phyloP scores from a whole-genome alignment of 768 basidiomycete genomes.

The Strobilomyces dryophilus region DNA sequence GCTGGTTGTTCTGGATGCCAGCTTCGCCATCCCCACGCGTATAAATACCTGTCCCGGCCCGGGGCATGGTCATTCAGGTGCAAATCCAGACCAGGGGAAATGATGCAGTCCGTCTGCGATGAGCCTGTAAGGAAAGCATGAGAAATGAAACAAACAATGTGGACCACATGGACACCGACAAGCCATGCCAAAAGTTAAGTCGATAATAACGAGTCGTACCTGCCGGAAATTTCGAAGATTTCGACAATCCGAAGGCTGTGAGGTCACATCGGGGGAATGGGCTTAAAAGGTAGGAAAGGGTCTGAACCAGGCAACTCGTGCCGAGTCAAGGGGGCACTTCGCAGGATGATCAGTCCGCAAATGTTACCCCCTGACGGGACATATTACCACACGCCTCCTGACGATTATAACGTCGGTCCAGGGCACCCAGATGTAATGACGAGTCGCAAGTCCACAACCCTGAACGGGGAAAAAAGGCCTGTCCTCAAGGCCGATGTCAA shows the following conservation, averaged over 20 bases:
- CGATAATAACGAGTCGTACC: constrained; percentile 4
- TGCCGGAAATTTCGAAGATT: constrained; percentile 10
- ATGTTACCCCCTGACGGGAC: background rate
- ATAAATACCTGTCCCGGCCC: constrained; percentile 22
- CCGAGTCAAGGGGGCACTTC: background rate
- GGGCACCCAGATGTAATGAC: background rate
- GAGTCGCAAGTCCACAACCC: constrained; percentile 1
- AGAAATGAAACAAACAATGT: constrained; percentile 15
- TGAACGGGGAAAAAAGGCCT: constrained; percentile 1
- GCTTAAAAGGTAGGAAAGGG: background rate
- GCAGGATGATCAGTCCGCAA: constrained; percentile 12
- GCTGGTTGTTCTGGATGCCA: constrained; percentile 2
- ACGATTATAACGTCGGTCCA: background rate
- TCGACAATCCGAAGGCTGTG: constrained; percentile 6
- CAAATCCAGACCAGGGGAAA: background rate
- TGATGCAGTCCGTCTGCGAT: background rate
- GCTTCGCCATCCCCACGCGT: background rate
- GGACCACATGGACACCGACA: constrained; percentile 1
- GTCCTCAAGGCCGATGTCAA: constrained; percentile 11
- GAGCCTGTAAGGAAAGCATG: constrained; percentile 10
- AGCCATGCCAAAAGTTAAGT: constrained; percentile 11
- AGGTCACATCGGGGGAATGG: constrained; percentile 3
- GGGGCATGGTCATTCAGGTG: constrained; percentile 4
- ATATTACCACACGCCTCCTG: background rate
- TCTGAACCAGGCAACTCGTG: background rate